phyloP scores from a whole-genome alignment of 2,329 filamentous ascomycete species.

The Neurospora sp. region DNA sequence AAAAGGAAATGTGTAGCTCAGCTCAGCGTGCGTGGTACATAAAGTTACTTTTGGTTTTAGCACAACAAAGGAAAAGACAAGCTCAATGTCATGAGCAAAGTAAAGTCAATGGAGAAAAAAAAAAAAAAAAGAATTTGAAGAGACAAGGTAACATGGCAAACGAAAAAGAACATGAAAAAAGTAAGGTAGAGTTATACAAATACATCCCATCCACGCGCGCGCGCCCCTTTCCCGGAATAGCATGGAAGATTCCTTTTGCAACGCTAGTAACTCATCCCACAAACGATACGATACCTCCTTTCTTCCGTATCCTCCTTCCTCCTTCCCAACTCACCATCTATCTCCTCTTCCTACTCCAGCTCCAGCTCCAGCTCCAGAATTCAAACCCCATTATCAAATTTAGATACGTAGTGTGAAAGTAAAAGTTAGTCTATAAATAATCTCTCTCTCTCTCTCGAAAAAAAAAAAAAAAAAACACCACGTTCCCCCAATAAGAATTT shows the following conservation, averaged over 20 bases:
- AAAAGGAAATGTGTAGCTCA: background rate
- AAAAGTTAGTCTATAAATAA: background rate
- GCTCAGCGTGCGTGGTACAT: background rate
- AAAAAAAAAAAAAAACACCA: background rate
- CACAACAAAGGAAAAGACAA: background rate
- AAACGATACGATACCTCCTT: background rate
- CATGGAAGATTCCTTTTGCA: background rate
- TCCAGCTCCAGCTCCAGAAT: constrained; percentile 6
- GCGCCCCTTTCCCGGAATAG: background rate
- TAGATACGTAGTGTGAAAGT: background rate
- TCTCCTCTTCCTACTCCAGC: constrained; percentile 11
- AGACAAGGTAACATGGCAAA: background rate
- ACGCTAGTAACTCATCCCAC: background rate
- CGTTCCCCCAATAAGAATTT: background rate
- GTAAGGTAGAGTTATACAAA: background rate
- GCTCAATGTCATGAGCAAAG: no score
- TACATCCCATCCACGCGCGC: background rate
- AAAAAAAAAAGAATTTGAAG: background rate
- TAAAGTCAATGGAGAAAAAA: no score
- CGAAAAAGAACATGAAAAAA: background rate
- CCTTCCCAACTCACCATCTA: background rate
- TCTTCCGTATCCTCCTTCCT: background rate
- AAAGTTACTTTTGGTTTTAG: background rate
- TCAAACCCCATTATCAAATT: background rate
- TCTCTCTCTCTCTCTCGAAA: background rate